A percentile compares a stretch with the other conserved stretches of the same genome.
phyloP scores from a whole-genome alignment of 805 yeast species.

The Ogataea paraovalis region DNA sequence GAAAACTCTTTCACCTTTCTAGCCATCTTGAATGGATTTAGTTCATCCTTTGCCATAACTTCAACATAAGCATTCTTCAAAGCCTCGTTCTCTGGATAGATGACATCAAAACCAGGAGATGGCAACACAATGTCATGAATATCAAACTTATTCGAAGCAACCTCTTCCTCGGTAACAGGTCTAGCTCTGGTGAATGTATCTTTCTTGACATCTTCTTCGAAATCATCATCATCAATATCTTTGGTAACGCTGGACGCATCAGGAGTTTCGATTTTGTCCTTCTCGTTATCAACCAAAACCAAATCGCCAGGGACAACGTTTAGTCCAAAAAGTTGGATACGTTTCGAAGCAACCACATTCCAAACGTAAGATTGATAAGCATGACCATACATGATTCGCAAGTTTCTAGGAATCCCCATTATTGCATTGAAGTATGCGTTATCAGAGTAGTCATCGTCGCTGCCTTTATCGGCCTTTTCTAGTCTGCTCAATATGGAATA shows the following conservation, averaged over 20 bases:
- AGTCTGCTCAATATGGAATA: slow-evolving; percentile 62
- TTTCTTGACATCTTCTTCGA: slow-evolving; percentile 67
- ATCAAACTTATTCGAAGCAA: slow-evolving; percentile 50
- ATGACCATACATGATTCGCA: slow-evolving; percentile 93
- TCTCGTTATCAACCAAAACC: slow-evolving; percentile 45
- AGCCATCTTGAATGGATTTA: slow-evolving; percentile 82
- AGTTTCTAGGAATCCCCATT: slow-evolving; percentile 85
- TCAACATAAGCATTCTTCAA: slow-evolving; percentile 60
- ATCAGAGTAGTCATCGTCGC: slow-evolving; percentile 41
- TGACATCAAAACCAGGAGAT: slow-evolving; percentile 93
- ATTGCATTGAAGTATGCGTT: slow-evolving; percentile 73
- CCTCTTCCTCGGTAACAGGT: slow-evolving; percentile 71
- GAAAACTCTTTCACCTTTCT: slow-evolving; percentile 87
- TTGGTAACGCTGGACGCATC: too few relatives aligned
- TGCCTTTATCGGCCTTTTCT: slow-evolving; percentile 45
- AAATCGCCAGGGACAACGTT: slow-evolving; percentile 77
- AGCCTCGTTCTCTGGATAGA: slow-evolving; percentile 69
- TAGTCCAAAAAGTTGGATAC: slow-evolving; percentile 69
- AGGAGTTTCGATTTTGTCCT: slow-evolving; percentile 8
- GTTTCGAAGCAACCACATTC: slow-evolving; percentile 79
- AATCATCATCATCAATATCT: slow-evolving; percentile 48
- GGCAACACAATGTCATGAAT: slow-evolving; percentile 89
- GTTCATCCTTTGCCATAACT: slow-evolving; percentile 73
- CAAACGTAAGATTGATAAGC: slow-evolving; percentile 96
- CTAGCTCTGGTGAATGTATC: slow-evolving; percentile 62